These are phyloP conservation scores for Saccharomyces jurei DNA, from an alignment of 805 yeast species.

Conservation along the genomic window DNA sequence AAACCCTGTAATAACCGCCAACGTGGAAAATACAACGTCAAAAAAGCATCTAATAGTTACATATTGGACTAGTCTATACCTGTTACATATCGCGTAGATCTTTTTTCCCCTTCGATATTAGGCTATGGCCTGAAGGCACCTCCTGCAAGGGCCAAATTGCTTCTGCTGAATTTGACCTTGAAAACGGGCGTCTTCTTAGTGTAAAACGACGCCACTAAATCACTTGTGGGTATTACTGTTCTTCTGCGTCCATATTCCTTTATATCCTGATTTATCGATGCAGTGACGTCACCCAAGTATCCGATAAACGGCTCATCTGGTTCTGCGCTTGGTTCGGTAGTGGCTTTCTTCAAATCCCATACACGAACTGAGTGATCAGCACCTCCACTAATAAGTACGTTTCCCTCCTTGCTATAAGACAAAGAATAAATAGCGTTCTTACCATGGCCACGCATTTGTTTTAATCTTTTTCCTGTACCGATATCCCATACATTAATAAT, in stretches of 20 bases:
- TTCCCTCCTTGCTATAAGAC: constrained; percentile 79
- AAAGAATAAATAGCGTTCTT: constrained; percentile 76
- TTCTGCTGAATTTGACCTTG: constrained; percentile 83
- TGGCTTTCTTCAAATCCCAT: constrained; percentile 89
- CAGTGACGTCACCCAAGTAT: constrained; percentile 30
- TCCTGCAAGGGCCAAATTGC: constrained; percentile 86
- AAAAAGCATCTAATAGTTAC: neutral
- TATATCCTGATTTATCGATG: constrained; percentile 30
- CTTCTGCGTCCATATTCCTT: constrained; percentile 48
- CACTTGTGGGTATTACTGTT: constrained; percentile 75
- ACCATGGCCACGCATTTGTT: constrained; percentile 94
- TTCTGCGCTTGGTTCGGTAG: constrained; percentile 67
- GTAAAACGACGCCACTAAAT: constrained; percentile 87
- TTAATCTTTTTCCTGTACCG: constrained; percentile 80
- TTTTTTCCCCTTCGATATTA: neutral
- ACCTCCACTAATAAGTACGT: constrained; percentile 82
- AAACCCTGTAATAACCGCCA: neutral
- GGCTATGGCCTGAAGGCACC: constrained; percentile 62
- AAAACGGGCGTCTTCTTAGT: constrained; percentile 92
- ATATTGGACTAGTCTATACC: neutral
- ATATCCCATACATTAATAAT: constrained; percentile 88
- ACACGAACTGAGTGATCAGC: constrained; percentile 89
- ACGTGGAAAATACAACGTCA: neutral
- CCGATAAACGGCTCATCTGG: constrained; percentile 58
- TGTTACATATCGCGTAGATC: neutral